These are phyloP conservation scores for Suillus hirtellus DNA, from an alignment of 768 basidiomycete species.

Conservation along the genomic window DNA sequence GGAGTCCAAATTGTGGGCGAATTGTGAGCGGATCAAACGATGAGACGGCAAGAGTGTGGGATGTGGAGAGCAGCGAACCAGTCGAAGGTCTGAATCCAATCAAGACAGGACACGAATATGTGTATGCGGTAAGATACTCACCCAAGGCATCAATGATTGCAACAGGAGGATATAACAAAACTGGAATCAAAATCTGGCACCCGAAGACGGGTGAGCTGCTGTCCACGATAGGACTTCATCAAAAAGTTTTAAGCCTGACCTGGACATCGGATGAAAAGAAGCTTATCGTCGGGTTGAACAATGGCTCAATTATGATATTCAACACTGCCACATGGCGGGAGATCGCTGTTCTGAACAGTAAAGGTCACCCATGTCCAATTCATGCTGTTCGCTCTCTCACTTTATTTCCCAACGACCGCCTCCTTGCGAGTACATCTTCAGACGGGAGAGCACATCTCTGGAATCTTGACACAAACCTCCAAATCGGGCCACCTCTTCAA, in stretches of 20 bases:
- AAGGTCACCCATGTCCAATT: too few relatives aligned
- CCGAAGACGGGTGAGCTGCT: too few relatives aligned
- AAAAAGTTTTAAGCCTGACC: too few relatives aligned
- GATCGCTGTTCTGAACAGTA: too few relatives aligned
- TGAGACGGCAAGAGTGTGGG: neutral
- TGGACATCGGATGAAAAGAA: neutral
- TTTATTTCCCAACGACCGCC: neutral
- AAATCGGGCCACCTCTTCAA: neutral
- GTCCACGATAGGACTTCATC: too few relatives aligned
- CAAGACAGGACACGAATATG: too few relatives aligned
- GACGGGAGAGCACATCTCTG: neutral
- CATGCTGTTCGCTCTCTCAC: too few relatives aligned
- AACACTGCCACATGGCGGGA: neutral
- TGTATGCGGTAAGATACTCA: too few relatives aligned
- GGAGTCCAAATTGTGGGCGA: conserved; percentile 11
- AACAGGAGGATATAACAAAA: too few relatives aligned
- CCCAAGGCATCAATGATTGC: too few relatives aligned
- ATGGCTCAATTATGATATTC: neutral
- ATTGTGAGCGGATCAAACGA: conserved; percentile 17
- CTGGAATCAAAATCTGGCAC: too few relatives aligned
- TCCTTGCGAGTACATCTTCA: neutral
- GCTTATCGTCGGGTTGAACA: neutral
- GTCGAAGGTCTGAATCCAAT: too few relatives aligned
- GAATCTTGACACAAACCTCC: neutral
- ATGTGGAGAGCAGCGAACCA: neutral